phyloP scores from a whole-genome alignment of 441 rosid species.

The Populus trichocarpa region DNA sequence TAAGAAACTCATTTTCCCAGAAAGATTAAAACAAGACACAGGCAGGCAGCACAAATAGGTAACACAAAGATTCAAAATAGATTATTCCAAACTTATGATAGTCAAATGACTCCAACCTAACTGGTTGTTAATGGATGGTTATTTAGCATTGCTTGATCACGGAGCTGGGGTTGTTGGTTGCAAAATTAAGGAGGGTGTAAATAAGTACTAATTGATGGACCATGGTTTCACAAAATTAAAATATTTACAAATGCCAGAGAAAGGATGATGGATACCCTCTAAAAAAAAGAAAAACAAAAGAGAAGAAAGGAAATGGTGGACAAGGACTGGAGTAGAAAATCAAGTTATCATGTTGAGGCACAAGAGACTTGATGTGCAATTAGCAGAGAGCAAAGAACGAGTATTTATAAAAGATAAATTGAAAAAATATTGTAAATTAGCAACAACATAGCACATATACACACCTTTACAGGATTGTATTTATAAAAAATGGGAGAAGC shows the following conservation, averaged over 20 bases:
- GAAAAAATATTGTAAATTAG: not conserved
- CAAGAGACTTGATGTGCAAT: slow-evolving; percentile 2
- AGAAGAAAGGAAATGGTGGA: not conserved
- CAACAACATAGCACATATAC: slow-evolving; percentile 12
- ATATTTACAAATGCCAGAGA: not conserved
- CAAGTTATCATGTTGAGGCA: not conserved
- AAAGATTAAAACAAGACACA: not conserved
- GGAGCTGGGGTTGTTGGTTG: not conserved
- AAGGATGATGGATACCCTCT: not conserved
- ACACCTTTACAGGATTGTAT: slow-evolving; percentile 90
- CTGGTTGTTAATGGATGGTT: not conserved
- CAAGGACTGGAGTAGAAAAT: not conserved
- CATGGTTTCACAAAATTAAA: not conserved
- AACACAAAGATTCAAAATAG: not conserved
- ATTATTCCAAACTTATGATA: not conserved
- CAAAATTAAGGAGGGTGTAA: not conserved
- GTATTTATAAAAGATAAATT: not conserved
- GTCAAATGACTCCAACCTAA: not conserved
- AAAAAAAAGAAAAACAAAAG: not conserved
- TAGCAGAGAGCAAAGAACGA: slow-evolving; percentile 4
- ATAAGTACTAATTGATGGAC: not conserved
- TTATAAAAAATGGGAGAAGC: slow-evolving; percentile 28
- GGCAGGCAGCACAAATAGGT: not conserved
- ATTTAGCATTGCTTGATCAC: not conserved
- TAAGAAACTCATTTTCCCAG: not conserved